Percentiles rank a stretch among this genome's conserved stretches.
phyloP scores from a whole-genome alignment of 1,284 basidiomycete genomes.

The Apiotrichum akiyoshidainum region DNA sequence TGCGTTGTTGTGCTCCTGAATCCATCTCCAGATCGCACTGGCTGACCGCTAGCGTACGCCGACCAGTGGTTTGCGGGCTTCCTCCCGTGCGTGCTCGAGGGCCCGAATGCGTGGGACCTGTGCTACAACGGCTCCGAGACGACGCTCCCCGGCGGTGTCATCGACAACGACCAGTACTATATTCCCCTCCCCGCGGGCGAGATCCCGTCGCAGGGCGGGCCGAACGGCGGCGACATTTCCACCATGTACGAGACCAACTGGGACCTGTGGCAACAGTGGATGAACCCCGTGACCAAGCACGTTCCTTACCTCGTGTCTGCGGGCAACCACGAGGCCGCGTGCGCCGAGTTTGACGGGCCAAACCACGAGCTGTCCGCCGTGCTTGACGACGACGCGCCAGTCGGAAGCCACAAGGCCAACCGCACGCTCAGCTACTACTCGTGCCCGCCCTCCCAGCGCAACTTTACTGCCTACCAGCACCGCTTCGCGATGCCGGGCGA shows the following conservation, averaged over 20 bases:
- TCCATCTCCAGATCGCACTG: too few species aligned
- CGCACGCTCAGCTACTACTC: conserved; percentile 27
- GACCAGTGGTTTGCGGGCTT: conserved; percentile 41
- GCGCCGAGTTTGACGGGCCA: conserved; percentile 31
- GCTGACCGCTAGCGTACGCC: conserved; percentile 29
- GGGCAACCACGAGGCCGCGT: conserved; percentile 27
- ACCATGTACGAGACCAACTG: conserved; percentile 39
- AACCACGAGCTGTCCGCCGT: conserved; percentile 19
- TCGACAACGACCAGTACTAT: conserved; percentile 25
- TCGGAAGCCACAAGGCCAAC: conserved; percentile 4
- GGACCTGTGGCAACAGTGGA: conserved; percentile 47
- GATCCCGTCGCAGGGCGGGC: conserved; percentile 29
- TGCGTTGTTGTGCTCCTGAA: neutral
- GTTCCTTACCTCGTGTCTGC: conserved; percentile 32
- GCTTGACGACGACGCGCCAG: conserved; percentile 21
- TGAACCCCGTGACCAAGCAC: conserved; percentile 33
- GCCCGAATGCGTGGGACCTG: conserved; percentile 12
- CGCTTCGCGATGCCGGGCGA: conserved; percentile 39
- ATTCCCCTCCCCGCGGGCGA: conserved; percentile 28
- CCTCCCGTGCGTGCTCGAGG: conserved; percentile 17
- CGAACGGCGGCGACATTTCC: conserved; percentile 30
- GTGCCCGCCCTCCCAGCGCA: conserved; percentile 26
- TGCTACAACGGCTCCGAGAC: conserved; percentile 35
- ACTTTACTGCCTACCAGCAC: conserved; percentile 33
- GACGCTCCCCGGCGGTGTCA: conserved; percentile 9